phyloP scores from a whole-genome alignment of 306 rosid genomes.

The Fragaria vesca region DNA sequence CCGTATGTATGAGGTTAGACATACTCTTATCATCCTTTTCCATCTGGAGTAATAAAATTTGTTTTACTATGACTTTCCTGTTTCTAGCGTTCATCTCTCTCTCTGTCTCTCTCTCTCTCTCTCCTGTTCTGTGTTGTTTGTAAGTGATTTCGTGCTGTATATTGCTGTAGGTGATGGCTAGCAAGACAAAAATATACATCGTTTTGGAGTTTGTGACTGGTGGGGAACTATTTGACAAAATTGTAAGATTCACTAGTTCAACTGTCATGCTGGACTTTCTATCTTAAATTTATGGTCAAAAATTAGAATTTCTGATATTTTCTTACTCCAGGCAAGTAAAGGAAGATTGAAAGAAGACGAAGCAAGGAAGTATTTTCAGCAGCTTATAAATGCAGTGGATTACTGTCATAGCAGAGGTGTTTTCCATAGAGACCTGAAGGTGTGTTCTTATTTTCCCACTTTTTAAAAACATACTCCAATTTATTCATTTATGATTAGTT shows the following conservation, averaged over 20 bases:
- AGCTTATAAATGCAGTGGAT: conserved; percentile 89
- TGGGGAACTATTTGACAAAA: conserved; percentile 89
- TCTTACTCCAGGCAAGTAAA: conserved; percentile 57
- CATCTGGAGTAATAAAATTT: neutral
- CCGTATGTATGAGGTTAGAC: conserved; percentile 86
- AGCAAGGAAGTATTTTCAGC: conserved; percentile 92
- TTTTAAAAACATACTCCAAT: neutral
- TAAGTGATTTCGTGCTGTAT: conserved; percentile 30
- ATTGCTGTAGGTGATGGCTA: conserved; percentile 84
- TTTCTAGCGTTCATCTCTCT: neutral
- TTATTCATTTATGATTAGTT: neutral
- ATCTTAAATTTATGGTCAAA: neutral
- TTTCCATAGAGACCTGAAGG: conserved; percentile 91
- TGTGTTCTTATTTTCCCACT: conserved; percentile 20
- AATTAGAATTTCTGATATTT: neutral
- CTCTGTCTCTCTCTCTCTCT: conserved; percentile 15
- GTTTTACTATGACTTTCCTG: neutral
- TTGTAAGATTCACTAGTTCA: conserved; percentile 55
- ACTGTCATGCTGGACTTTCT: neutral
- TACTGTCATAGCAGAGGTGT: conserved; percentile 98
- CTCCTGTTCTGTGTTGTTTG: neutral
- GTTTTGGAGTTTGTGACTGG: conserved; percentile 93
- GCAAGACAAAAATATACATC: conserved; percentile 89
- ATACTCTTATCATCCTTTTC: neutral
- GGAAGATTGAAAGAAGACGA: conserved; percentile 95